Evolutionary conservation across 2,329 filamentous ascomycete species (phyloP), one percentile per base, ranked within the genome.

Genomic region (Trichoderma breve): DNA sequence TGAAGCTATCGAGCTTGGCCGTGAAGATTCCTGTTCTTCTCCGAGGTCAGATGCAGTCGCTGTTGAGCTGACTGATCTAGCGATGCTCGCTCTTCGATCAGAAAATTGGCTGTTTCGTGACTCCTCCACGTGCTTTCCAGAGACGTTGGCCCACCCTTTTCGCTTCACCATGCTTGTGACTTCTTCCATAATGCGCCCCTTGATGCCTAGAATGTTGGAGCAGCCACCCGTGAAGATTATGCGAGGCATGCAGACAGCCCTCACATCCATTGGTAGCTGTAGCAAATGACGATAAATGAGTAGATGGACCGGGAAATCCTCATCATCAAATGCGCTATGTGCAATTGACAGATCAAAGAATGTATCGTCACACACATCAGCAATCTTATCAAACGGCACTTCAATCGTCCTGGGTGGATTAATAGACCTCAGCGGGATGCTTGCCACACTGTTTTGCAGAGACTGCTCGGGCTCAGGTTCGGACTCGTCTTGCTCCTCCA

Each of bases 221-320:
- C 92, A 92, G 2, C 94, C 94, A 36, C 96, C 96, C 0, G 91
- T 92, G 77, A 99, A 92, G 18, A 97, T 85, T 60, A 98, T 92
- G 51, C 95, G 92, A 1, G 94, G 91, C 90, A 98, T 96, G 80
- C 95, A 98, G 5, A 91, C 83, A 1, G 92, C 91, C 28, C 96
- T 90, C 4, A 95, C 90, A 80, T 99, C 96, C 4, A 95, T 83
- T 0, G 94, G 93, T 1, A 98, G 85, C 8, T 89, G 86, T 1
- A 97, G 85, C 1, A 99, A 86, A 47, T 90, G 88, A 68, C 89
- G 88, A 81, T 97, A 97, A 3, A 97, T 85, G 9, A 98, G 86
- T 14, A 90, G 79, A 66, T 93, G 93, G 1, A 98, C 78, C 0
- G 95, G 91, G 21, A 93, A 86, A 74, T 98, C 95, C 76, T 99